Conservation (phyloP, 1,284 basidiomycete species). For the Kwoniella shivajii region DNA sequence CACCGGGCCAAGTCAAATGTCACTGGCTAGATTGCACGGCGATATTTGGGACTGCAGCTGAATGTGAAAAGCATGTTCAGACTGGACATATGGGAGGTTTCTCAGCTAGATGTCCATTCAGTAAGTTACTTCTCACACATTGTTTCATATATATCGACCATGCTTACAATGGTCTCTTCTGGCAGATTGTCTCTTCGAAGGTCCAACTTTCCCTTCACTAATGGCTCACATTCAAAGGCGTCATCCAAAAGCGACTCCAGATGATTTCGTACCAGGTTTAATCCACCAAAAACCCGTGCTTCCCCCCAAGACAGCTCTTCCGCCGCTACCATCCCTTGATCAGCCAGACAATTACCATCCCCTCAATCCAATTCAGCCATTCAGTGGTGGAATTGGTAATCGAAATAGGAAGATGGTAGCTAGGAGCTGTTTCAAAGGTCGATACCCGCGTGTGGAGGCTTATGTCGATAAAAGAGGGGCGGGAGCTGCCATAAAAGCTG, state of each 20-base stretch:
- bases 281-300: constrained; percentile 26
- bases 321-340: constrained; percentile 12
- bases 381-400: constrained; percentile 1
- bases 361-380: constrained; percentile 2
- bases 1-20: constrained; percentile 14
- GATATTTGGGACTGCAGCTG: constrained; percentile 15
- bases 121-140: constrained; percentile 19
- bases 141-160: no score
- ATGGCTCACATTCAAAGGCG: constrained; percentile 37
- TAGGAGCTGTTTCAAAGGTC: constrained; percentile 18
- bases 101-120: constrained; percentile 42
- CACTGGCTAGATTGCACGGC: constrained; percentile 28
- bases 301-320: constrained; percentile 10
- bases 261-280: constrained; percentile 43
- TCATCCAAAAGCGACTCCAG: constrained; percentile 35
- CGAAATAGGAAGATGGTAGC: constrained; percentile 8
- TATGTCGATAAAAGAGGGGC: constrained; percentile 26
- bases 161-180: not conserved
- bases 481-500: constrained; percentile 25
- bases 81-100: constrained; percentile 35
- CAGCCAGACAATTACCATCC: not conserved
- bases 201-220: constrained; percentile 26
- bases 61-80: constrained; percentile 32
- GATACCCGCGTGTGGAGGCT: constrained; percentile 22
- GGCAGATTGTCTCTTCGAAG: constrained; percentile 39